phyloP scores from a whole-genome alignment of 495 filamentous ascomycete species.

The Tuber magnatum region DNA sequence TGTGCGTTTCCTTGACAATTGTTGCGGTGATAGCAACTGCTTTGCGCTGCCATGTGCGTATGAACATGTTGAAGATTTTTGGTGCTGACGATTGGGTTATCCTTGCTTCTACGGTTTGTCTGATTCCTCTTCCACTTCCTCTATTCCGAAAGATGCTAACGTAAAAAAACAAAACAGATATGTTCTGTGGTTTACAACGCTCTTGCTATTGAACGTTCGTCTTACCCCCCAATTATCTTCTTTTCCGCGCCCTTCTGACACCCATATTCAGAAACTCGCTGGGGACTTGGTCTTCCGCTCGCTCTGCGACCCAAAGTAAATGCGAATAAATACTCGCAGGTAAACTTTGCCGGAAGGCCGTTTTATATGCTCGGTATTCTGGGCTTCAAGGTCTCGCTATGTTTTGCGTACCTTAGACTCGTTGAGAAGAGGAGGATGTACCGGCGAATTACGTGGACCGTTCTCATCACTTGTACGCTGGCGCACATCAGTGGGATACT shows the following conservation, averaged over 20 bases:
- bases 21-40: conserved; percentile 44
- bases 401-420: conserved; percentile 52
- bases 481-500: conserved; percentile 50
- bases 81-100: conserved; percentile 49
- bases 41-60: conserved; percentile 43
- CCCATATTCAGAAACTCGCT: conserved; percentile 46
- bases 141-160: neutral
- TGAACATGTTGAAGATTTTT: conserved; percentile 42
- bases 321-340: conserved; percentile 43
- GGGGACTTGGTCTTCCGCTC: conserved; percentile 47
- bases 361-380: conserved; percentile 55
- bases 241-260: conserved; percentile 2
- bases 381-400: conserved; percentile 56
- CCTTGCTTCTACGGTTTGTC: conserved; percentile 44
- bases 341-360: conserved; percentile 54
- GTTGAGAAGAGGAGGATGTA: conserved; percentile 47
- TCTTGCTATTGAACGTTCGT: conserved; percentile 47
- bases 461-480: conserved; percentile 45
- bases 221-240: conserved; percentile 5
- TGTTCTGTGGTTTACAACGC: conserved; percentile 47
- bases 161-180: conserved; percentile 26
- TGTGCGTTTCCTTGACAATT: conserved; percentile 46
- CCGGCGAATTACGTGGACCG: conserved; percentile 46
- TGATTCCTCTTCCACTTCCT: neutral
- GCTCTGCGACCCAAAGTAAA: conserved; percentile 42